phyloP scores from a whole-genome alignment of 2,329 filamentous ascomycete species.

The Fusarium aywerte region DNA sequence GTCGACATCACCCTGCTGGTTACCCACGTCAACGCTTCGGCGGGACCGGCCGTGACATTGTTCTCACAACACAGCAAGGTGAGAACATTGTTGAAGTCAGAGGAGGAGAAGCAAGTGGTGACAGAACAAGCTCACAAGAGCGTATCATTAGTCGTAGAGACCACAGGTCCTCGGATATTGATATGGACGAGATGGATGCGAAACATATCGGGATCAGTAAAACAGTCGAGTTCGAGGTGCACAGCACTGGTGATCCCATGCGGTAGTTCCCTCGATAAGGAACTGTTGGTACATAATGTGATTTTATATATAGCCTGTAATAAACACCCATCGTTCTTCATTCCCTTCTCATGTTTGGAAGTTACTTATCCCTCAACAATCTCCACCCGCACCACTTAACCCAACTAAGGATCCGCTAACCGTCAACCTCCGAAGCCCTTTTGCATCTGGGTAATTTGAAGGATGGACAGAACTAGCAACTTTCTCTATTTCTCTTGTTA shows the following conservation, averaged over 20 bases:
- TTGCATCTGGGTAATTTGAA: not conserved
- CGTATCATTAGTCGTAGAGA: conserved; percentile 36
- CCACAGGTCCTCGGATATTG: conserved; percentile 40
- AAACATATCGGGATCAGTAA: conserved; percentile 41
- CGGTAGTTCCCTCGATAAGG: not conserved
- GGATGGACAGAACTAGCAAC: not conserved
- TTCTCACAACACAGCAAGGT: conserved; percentile 36
- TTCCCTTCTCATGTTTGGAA: fast-evolving
- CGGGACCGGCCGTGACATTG: conserved; percentile 20
- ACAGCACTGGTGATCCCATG: conserved; percentile 18
- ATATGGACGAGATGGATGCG: conserved; percentile 40
- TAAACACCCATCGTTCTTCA: not conserved
- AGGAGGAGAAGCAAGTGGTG: conserved; percentile 16
- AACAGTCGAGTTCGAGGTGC: conserved; percentile 39
- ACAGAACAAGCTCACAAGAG: conserved; percentile 40
- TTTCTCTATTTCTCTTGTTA: not conserved
- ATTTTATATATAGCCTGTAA: not conserved
- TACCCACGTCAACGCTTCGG: conserved; percentile 29
- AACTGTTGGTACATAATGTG: not conserved
- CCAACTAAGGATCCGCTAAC: not conserved
- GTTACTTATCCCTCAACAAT: not conserved
- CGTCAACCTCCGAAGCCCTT: not conserved
- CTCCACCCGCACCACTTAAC: not conserved
- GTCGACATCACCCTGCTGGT: conserved; percentile 13
- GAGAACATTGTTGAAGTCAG: conserved; percentile 41